Base-by-base conservation (phyloP, 306 rosid species). In the Senna siamea region DNA sequence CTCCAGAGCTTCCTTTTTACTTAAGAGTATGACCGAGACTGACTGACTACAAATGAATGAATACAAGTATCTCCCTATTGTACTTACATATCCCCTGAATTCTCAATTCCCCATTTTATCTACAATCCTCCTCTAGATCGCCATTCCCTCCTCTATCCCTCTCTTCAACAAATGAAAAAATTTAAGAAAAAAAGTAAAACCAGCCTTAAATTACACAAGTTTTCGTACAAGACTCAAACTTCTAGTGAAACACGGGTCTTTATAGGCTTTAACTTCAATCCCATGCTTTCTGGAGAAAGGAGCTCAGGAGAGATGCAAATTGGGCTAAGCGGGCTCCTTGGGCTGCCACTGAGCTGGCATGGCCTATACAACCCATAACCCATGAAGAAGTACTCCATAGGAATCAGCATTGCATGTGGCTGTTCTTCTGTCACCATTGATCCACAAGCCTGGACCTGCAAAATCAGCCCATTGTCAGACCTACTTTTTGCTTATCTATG, bases 381-480 rank as follows among this genome's bases (percentile, higher is more conserved):
- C 99, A 92, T 92, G 38, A 94, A 76, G 88, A 94, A 94, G 74
- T 89, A 94, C 79, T 94, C 99, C 96, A 94, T 87, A 0, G 99
- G 99, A 78, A 94, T 92, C 78, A 94, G 87, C 99, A 94, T 94
- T 77, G 99, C 97, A 34, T 94, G 97, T 40, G 99, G 99, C 66
- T 94, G 99, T 82, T 94, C 99, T 76, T 94, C 99, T 26, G 97
- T 94, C 59, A 94, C 99, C 97, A 94, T 90, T 34, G 99, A 94
- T 55, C 99, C 99, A 78, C 99, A 94, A 83, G 96, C 93, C 84
- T 92, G 97, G 72, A 94, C 99, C 98, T 94, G 82, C 74, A 55
- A 47, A 4, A 50, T 68, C 57, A 70, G 59, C 43, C 74, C 66
- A 62, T 12, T 47, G 75, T 58, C 73, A 46, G 9, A 48, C 5